These are phyloP conservation scores for Xylariaceae sp. DNA, from an alignment of 2,329 filamentous ascomycete species.

Conservation along the genomic window DNA sequence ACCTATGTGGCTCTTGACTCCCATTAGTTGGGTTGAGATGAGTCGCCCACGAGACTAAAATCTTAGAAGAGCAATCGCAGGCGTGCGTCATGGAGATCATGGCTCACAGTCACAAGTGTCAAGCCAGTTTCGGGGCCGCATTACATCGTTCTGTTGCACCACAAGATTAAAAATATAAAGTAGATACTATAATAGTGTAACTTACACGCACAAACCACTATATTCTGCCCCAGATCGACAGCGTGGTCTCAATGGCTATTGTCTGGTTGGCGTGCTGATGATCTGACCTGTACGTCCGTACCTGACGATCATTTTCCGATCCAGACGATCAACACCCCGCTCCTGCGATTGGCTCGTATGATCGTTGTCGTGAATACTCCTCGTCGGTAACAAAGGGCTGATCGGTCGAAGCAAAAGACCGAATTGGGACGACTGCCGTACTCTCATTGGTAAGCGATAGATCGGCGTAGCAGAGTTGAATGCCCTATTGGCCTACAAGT, in stretches of 20 bases:
- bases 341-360: conserved; percentile 5
- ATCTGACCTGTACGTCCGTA: conserved; percentile 4
- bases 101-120: neutral
- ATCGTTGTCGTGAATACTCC: conserved; percentile 9
- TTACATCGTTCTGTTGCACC: too few species aligned
- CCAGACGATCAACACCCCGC: neutral
- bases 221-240: conserved; percentile 7
- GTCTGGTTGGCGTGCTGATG: neutral
- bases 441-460: conserved; percentile 17
- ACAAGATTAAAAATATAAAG: too few species aligned
- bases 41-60: neutral
- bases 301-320: conserved; percentile 15
- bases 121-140: neutral
- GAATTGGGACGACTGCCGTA: conserved; percentile 17
- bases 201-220: neutral
- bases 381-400: neutral
- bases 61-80: neutral
- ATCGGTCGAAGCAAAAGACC: conserved; percentile 3
- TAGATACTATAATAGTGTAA: too few species aligned
- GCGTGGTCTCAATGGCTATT: neutral
- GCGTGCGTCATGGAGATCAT: too few species aligned
- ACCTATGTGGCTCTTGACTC: neutral
- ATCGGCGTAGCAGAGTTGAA: neutral
- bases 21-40: conserved; percentile 1
- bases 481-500: too few species aligned